phyloP scores from a whole-genome alignment of 805 yeast species.

The Schwanniomyces vanrijiae region DNA sequence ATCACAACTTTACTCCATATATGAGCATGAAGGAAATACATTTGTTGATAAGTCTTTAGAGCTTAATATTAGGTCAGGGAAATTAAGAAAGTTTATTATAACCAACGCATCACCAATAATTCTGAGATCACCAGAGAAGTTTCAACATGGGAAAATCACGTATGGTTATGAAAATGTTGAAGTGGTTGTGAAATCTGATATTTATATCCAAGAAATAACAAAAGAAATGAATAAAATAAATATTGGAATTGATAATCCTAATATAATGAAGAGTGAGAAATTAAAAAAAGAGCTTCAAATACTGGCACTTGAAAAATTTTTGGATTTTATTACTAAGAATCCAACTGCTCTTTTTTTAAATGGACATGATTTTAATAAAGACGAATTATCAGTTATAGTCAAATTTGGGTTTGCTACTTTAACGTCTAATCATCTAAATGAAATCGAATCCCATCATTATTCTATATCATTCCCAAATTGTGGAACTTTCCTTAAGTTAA shows the following conservation, averaged over 20 bases:
- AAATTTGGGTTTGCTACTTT: slow-evolving; percentile 44
- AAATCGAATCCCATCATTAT: slow-evolving; percentile 39
- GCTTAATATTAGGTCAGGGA: slow-evolving; percentile 32
- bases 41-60: slow-evolving; percentile 50
- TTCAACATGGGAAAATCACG: slow-evolving; percentile 35
- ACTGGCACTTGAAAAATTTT: slow-evolving; percentile 20
- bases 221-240: slow-evolving; percentile 8
- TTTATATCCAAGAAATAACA: slow-evolving; percentile 20
- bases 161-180: slow-evolving; percentile 46
- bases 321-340: slow-evolving; percentile 16
- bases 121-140: slow-evolving; percentile 31
- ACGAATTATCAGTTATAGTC: slow-evolving; percentile 33
- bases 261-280: slow-evolving; percentile 1
- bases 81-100: slow-evolving; percentile 39
- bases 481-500: slow-evolving; percentile 47
- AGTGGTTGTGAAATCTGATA: slow-evolving; percentile 27
- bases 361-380: slow-evolving; percentile 19
- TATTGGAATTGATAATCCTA: background rate
- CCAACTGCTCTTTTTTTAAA: slow-evolving; percentile 30
- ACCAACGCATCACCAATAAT: slow-evolving; percentile 47
- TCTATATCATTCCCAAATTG: slow-evolving; percentile 49
- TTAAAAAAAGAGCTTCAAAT: slow-evolving; percentile 10
- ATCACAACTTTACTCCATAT: slow-evolving; percentile 51
- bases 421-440: slow-evolving; percentile 44
- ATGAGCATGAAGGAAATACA: slow-evolving; percentile 44